A percentile compares a stretch with the other conserved stretches of the same genome.
These are phyloP conservation scores for Ulota crispa DNA, from an alignment of 225 moss, liverwort and hornwort species.

Conservation along the genomic window DNA sequence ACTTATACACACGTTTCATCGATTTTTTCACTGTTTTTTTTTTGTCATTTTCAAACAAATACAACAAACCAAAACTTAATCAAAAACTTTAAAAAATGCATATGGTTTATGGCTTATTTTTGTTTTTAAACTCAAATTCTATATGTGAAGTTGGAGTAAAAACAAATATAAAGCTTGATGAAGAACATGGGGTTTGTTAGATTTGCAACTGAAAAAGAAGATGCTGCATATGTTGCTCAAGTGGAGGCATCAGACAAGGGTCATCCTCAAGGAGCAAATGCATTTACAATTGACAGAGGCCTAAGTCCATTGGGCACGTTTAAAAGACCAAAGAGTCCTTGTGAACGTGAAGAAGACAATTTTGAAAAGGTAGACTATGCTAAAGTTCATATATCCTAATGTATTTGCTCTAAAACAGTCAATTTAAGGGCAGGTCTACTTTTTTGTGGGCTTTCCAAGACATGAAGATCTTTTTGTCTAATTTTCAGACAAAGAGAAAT, in stretches of 20 bases:
- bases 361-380: constrained; percentile 24
- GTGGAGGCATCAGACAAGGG: constrained; percentile 40
- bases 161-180: not conserved
- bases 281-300: not conserved
- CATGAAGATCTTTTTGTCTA: no score
- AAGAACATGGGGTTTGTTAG: constrained; percentile 52
- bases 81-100: no score
- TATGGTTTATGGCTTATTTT: no score
- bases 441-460: no score
- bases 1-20: accelerated
- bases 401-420: no score
- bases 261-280: not conserved
- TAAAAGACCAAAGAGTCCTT: not conserved
- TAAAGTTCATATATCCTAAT: no score
- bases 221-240: constrained; percentile 30
- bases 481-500: no score
- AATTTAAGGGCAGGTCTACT: no score
- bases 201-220: constrained; percentile 67
- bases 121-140: no score
- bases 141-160: not conserved
- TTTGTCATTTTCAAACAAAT: no score
- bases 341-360: constrained; percentile 12
- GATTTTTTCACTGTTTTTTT: no score
- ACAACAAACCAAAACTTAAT: no score
- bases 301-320: not conserved